phyloP scores from a whole-genome alignment of 306 rosid species.

The barrel medic (Medicago truncatula) region MtrunA17r5.0-ANR NC_053042.1:43948501-43949000 shows the following conservation, averaged over 20 bases:
- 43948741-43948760: slow-evolving; percentile 1
- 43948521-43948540: neutral
- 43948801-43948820: slow-evolving; percentile 18
- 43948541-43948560: neutral
- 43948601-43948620: no score
- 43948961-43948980: slow-evolving; percentile 75
- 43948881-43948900: slow-evolving; percentile 45
- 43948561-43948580: neutral
- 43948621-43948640: no score
- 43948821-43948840: slow-evolving; percentile 22
- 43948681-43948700: slow-evolving; percentile 6
- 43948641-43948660: no score
- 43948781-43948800: slow-evolving; percentile 39
- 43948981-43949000: slow-evolving; percentile 81
- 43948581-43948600: no score
- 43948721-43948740: slow-evolving; percentile 45
- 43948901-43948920: slow-evolving; percentile 61
- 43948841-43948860: neutral
- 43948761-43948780: neutral
- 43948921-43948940: slow-evolving; percentile 63
- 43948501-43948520: neutral
- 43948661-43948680: no score
- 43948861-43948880: slow-evolving; percentile 4
- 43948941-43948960: slow-evolving; percentile 70
- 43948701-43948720: neutral